These are phyloP conservation scores for Nymphaea colorata DNA, from an alignment of 164 flowering plant genomes.

Conservation along the genomic window DNA sequence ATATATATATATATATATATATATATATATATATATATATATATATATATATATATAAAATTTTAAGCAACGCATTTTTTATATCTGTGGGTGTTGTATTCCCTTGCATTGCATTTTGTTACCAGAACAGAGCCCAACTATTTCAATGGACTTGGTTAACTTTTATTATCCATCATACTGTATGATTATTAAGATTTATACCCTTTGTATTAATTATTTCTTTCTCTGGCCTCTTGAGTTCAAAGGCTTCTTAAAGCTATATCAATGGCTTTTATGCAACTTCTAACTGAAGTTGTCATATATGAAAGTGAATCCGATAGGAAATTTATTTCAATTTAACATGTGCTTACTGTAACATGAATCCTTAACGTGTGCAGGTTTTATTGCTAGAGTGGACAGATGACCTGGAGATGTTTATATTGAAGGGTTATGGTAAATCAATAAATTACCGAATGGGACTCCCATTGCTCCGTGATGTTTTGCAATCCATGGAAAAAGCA, in stretches of 20 bases:
- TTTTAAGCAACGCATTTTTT: too few species aligned
- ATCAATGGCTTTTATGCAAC: background rate
- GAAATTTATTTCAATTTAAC: background rate
- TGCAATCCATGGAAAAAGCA: slow-evolving; percentile 83
- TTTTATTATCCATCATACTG: too few species aligned
- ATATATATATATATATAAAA: too few species aligned
- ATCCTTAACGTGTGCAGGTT: slow-evolving; percentile 27
- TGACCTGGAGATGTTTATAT: slow-evolving; percentile 69
- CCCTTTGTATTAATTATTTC: too few species aligned
- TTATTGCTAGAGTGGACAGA: slow-evolving; percentile 92
- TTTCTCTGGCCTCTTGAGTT: background rate
- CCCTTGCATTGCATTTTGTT: too few species aligned
- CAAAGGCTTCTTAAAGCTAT: background rate
- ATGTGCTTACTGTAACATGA: slow-evolving; percentile 1
- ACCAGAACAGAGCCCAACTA: too few species aligned
- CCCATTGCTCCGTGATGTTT: slow-evolving; percentile 76
- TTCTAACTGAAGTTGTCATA: too few species aligned
- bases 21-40: too few species aligned
- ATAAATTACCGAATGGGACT: slow-evolving; percentile 84
- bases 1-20: too few species aligned
- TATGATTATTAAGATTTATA: too few species aligned
- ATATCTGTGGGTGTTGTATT: too few species aligned
- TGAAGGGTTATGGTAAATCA: slow-evolving; percentile 90
- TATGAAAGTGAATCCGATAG: background rate
- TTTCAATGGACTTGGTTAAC: too few species aligned